Evolutionary conservation across 352 stramenopile species (phyloP).

Genomic region (Pythium vanterpoolii): DNA sequence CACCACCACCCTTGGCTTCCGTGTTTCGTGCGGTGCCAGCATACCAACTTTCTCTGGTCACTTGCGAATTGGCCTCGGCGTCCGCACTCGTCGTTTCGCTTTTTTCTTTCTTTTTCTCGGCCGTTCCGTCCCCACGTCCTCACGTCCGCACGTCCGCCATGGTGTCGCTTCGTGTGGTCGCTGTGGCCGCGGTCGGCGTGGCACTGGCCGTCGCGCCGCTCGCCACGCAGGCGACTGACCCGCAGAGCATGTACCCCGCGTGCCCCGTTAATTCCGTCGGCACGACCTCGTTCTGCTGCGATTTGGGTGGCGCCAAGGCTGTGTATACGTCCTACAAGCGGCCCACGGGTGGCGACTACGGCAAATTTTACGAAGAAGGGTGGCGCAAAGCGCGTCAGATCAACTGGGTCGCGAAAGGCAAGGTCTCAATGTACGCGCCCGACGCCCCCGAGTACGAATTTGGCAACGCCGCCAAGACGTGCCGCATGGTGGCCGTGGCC

Average conservation of each 20-base stretch:
- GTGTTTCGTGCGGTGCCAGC: neutral
- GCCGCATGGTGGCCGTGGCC: constrained; percentile 22
- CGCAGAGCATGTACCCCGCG: constrained; percentile 52
- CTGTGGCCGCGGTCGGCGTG: constrained; percentile 9
- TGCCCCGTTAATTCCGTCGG: constrained; percentile 52
- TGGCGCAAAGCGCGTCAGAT: constrained; percentile 63
- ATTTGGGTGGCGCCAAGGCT: constrained; percentile 28
- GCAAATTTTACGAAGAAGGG: constrained; percentile 59
- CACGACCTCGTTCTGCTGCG: constrained; percentile 58
- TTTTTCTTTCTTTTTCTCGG: neutral
- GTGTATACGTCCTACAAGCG: constrained; percentile 66
- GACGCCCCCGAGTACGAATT: constrained; percentile 25
- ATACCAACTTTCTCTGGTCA: neutral
- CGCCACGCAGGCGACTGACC: constrained; percentile 34
- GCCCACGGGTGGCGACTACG: constrained; percentile 38
- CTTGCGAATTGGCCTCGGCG: constrained; percentile 9
- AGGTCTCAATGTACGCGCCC: constrained; percentile 52
- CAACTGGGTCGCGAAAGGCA: constrained; percentile 43
- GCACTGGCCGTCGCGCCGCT: constrained; percentile 23
- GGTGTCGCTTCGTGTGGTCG: constrained; percentile 12
- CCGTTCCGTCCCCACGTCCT: too few relatives aligned
- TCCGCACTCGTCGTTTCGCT: neutral
- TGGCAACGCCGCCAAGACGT: constrained; percentile 17
- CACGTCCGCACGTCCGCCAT: neutral
- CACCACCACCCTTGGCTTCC: too few relatives aligned